Evolutionary conservation across 345 rosid species (phyloP).

Genomic region (Populus tremula): DNA sequence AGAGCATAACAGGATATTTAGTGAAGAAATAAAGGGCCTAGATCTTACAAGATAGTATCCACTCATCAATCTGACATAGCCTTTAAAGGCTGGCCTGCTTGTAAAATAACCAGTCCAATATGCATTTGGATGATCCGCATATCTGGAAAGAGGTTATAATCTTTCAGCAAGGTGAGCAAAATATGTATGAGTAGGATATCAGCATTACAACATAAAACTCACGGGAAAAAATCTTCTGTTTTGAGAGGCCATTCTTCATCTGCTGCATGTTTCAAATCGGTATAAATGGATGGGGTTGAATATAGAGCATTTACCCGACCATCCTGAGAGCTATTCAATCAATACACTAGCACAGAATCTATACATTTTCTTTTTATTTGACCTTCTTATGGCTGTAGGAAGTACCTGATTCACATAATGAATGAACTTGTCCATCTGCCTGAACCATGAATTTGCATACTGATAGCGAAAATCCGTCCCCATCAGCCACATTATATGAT

Average conservation of each 20-base stretch:
- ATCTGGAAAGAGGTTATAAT: conserved; percentile 40
- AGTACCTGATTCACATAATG: conserved; percentile 86
- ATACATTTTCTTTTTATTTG: background rate
- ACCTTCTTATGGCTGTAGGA: background rate
- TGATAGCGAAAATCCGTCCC: conserved; percentile 96
- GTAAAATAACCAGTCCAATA: conserved; percentile 98
- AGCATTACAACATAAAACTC: conserved; percentile 32
- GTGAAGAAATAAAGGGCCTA: background rate
- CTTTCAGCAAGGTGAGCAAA: background rate
- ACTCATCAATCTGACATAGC: conserved; percentile 75
- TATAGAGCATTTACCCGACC: conserved; percentile 90
- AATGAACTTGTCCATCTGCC: conserved; percentile 96
- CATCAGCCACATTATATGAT: conserved; percentile 93
- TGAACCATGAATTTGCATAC: conserved; percentile 89
- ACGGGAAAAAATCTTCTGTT: conserved; percentile 93
- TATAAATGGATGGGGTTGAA: conserved; percentile 85
- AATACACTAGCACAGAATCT: no score
- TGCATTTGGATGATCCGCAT: conserved; percentile 88
- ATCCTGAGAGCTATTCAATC: conserved; percentile 48
- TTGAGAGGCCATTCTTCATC: conserved; percentile 85
- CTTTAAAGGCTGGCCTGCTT: conserved; percentile 82
- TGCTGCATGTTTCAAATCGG: conserved; percentile 77
- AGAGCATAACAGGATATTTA: background rate
- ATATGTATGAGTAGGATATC: background rate
- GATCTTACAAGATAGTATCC: conserved; percentile 74